Percentiles rank a stretch among this genome's conserved stretches.
phyloP scores from a whole-genome alignment of 192 early-diverging fungal genomes.

The Rhizophagus sp. region DNA sequence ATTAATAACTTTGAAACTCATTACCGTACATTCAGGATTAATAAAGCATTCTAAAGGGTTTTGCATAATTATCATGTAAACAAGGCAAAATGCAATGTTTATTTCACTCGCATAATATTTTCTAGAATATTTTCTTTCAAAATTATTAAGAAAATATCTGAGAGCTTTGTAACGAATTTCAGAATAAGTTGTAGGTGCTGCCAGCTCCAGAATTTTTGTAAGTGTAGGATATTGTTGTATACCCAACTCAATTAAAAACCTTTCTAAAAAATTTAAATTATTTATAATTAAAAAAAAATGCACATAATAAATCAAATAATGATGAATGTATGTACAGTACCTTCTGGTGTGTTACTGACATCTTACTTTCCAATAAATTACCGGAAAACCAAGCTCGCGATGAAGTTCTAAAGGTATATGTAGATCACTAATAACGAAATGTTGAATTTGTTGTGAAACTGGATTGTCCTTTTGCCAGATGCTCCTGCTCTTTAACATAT shows the following conservation, averaged over 20 bases:
- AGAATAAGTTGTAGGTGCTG: conserved; percentile 33
- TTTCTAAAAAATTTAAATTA: conserved; percentile 33
- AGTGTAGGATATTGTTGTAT: conserved; percentile 46
- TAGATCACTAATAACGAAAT: conserved; percentile 57
- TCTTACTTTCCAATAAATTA: conserved; percentile 67
- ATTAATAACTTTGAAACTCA: conserved; percentile 70
- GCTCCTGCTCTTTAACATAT: conserved; percentile 56
- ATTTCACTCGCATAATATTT: conserved; percentile 49
- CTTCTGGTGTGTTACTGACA: conserved; percentile 38
- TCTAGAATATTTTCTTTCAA: conserved; percentile 52
- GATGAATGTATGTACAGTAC: neutral
- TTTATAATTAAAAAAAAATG: no score
- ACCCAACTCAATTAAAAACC: conserved; percentile 54
- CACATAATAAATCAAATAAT: no score
- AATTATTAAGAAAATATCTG: conserved; percentile 72
- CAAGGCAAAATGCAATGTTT: conserved; percentile 65
- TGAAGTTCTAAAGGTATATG: conserved; percentile 66
- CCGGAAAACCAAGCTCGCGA: conserved; percentile 59
- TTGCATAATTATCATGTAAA: conserved; percentile 37
- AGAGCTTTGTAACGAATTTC: conserved; percentile 55
- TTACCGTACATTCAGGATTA: conserved; percentile 56
- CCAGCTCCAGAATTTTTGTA: conserved; percentile 40
- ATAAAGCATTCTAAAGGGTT: conserved; percentile 67
- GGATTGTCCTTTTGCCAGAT: conserved; percentile 66
- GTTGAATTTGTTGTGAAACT: conserved; percentile 4